phyloP scores from a whole-genome alignment of 2,329 filamentous ascomycete genomes.

The Hypoxylon sp. region DNA sequence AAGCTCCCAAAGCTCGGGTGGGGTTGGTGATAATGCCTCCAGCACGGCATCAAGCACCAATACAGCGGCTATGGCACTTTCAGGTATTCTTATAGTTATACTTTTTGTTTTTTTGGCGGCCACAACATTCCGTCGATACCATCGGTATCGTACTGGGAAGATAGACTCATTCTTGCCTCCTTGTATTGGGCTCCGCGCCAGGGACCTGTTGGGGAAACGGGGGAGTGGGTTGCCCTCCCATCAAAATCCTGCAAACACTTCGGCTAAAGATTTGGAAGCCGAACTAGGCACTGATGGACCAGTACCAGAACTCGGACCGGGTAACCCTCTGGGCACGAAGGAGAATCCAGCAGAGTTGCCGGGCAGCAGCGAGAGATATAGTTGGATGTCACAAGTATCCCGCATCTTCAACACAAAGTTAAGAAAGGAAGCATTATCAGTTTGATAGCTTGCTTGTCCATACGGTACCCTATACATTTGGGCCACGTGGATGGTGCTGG shows the following conservation, averaged over 20 bases:
- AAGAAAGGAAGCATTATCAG: constrained; percentile 34
- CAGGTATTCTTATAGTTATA: constrained; percentile 43
- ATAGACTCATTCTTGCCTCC: constrained; percentile 29
- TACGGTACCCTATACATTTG: background rate
- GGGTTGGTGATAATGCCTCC: background rate
- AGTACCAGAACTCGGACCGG: constrained; percentile 42
- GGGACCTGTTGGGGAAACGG: constrained; percentile 1
- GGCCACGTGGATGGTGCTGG: background rate
- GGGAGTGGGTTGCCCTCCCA: background rate
- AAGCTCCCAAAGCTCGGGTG: background rate
- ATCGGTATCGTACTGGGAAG: constrained; percentile 39
- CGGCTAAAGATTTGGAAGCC: constrained; percentile 33
- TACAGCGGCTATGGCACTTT: constrained; percentile 43
- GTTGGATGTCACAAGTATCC: constrained; percentile 45
- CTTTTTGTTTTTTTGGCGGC: constrained; percentile 34
- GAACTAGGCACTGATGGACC: constrained; percentile 48
- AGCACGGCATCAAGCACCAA: constrained; percentile 32
- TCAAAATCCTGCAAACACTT: background rate
- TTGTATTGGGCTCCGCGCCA: constrained; percentile 6
- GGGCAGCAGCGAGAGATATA: constrained; percentile 32
- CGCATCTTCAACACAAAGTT: constrained; percentile 35
- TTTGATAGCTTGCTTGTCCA: constrained; percentile 4
- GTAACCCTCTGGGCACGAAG: constrained; percentile 39
- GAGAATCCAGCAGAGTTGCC: constrained; percentile 49
- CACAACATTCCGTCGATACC: constrained; percentile 39